Base-by-base conservation (phyloP, 179 eudicot species). In the Actinidia chinensis region DNA sequence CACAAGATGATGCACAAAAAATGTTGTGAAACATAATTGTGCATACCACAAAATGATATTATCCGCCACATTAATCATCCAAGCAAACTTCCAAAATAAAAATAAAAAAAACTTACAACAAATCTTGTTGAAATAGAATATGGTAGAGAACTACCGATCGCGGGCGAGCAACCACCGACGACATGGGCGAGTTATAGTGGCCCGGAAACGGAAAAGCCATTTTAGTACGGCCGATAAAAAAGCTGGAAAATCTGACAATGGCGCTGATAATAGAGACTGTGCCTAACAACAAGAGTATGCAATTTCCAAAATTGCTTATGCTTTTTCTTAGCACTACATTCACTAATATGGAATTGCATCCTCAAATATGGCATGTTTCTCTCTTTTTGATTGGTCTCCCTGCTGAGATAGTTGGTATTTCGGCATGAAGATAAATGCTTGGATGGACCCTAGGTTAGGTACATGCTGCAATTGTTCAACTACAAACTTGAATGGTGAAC, bases 241-340 rank as follows among this genome's bases (percentile, higher is more conserved):
- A 14, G 55, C 79, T 73, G 5, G 79, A 75, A 47, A 75, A 80
- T 40, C 79, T 74, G 60, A 80, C 47, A 42, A 75, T 58, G 46
- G 79, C 59, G 4, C n/a, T 80, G 1, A 52, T 12, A 13, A 80
- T 59, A 13, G 82, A 80, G 36, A 52, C 63, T 33, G 68, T 42
- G 52, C 52, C 75, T n/a, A 76, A 20, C 50, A 80, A 40, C 75
- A 75, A 75, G n/a, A n/a, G 61, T 46, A 80, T 0, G 68, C 43
- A 28, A 80, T 68, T 58, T 80, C 82, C 56, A 18, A 40, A 54
- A 75, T 12, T 47, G 75, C 58, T 68, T 20, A 74, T 67, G 66
- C 77, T 67, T 66, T 80, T 80, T 36, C 82, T 80, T 20, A 75
- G 61, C 52, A 76, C 6, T 20, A 80, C 79, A 67, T 18, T 59